phyloP scores from a whole-genome alignment of 257 asterid genomes.

The Pogostemon cablin region DNA sequence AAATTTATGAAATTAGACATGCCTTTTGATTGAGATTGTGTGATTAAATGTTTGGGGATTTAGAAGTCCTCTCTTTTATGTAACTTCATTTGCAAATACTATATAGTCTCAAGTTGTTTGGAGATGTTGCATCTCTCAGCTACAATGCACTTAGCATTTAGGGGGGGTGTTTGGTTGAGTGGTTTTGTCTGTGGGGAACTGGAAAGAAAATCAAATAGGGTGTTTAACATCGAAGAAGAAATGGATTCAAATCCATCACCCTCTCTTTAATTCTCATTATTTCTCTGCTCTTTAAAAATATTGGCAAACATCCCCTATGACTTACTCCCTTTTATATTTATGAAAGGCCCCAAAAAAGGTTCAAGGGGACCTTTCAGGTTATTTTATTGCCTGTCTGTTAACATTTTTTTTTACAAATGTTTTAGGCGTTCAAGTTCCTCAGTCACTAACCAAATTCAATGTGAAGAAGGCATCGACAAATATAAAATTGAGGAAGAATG shows the following conservation, averaged over 20 bases:
- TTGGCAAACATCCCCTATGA: background rate
- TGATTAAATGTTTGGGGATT: no score
- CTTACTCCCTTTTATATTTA: background rate
- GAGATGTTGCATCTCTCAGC: background rate
- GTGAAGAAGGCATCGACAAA: constrained; percentile 44
- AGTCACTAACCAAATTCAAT: constrained; percentile 58
- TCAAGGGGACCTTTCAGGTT: background rate
- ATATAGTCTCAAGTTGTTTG: background rate
- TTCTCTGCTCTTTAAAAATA: no score
- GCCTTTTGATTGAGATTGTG: no score
- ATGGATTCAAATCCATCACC: no score
- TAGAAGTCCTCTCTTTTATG: no score
- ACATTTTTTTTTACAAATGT: constrained; percentile 20
- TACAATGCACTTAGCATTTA: background rate
- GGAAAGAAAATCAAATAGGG: no score
- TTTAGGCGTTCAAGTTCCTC: constrained; percentile 72
- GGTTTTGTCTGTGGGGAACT: no score
- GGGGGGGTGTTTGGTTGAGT: no score
- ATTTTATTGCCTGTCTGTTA: background rate
- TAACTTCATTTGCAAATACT: background rate
- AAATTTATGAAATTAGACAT: no score
- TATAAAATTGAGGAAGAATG: constrained; percentile 40
- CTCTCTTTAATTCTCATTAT: no score
- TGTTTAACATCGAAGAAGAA: no score
- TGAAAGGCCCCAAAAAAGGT: background rate